Evolutionary conservation across 805 yeast genomes (phyloP), one percentile per base, ranked within the genome.

Genomic region (Metschnikowia lochheadii): DNA sequence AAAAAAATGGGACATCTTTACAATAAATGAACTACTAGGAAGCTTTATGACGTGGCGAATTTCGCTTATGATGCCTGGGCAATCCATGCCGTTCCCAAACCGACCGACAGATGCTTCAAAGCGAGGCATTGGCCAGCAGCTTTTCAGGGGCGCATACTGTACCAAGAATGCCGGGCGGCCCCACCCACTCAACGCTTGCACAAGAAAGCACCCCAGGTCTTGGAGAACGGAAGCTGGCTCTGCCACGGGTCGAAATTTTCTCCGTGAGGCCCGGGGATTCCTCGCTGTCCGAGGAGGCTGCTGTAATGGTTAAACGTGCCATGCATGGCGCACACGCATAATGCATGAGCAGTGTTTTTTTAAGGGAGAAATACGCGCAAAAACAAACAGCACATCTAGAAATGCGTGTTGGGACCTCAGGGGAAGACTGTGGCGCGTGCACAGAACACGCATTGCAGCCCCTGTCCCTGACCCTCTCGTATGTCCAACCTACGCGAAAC

Each of bases 281-380:
- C 38, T 23, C 36, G 37, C 23, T n/a, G 37, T 20, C 20, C 29
- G 36, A 33, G 15, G 11, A 18, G 14, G 34, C 43, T 39, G 42
- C 42, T n/a, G 7, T 20, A 14, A 41, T 18, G 35, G 31, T 32
- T 18, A 32, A 42, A 15, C 45, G 31, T 42, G 31, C 21, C 45
- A 32, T 42, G 45, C 45, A 42, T 33, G 14, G 45, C 18, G 37
- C 38, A 20, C 38, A 18, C 38, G 38, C 38, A 42, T 21, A 29
- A 42, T 42, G 45, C 45, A 42, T 33, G 38, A 31, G 45, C 45
- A 42, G 35, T 42, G 38, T 21, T 42, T 32, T 32, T 42, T 42
- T 41, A 17, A 17, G 45, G 29, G 45, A 33, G 29, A 42, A 32
- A 32, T 32, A 42, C 38, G 45, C 45, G 45, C 37, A 33, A 42